Conservation (phyloP, 83 land plant genomes). For the Thuja plicata region DNA sequence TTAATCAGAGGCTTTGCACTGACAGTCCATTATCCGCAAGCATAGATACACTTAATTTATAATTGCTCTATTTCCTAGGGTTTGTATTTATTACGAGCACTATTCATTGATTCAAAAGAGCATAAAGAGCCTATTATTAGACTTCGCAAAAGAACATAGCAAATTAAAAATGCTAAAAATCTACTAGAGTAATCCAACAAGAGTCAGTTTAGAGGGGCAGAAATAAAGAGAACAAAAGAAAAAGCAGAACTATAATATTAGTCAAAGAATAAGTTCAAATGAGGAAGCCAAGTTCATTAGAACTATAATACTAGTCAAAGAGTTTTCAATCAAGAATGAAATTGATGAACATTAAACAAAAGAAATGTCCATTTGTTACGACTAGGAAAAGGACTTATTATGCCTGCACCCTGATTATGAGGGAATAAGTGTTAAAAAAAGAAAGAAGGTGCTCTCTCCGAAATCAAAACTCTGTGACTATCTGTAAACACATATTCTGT, state of each 20-base stretch:
- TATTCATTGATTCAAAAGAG: neutral
- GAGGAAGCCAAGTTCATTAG: neutral
- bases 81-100: neutral
- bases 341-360: neutral
- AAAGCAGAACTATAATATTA: neutral
- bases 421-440: no score
- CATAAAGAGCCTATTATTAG: neutral
- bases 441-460: no score
- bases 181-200: neutral
- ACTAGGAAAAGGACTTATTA: neutral
- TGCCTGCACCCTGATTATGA: neutral
- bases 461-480: no score
- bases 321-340: neutral
- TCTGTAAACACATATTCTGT: no score
- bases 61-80: neutral
- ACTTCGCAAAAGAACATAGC: neutral
- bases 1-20: conserved; percentile 57
- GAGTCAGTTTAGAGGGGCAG: no score
- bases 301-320: neutral
- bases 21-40: conserved; percentile 79
- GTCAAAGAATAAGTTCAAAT: neutral
- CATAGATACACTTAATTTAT: neutral
- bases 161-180: neutral
- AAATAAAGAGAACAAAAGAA: neutral
- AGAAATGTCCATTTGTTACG: neutral